These are phyloP conservation scores for Obelidium mucronatum DNA, from an alignment of 192 early-diverging fungal genomes.

Conservation along the genomic window DNA sequence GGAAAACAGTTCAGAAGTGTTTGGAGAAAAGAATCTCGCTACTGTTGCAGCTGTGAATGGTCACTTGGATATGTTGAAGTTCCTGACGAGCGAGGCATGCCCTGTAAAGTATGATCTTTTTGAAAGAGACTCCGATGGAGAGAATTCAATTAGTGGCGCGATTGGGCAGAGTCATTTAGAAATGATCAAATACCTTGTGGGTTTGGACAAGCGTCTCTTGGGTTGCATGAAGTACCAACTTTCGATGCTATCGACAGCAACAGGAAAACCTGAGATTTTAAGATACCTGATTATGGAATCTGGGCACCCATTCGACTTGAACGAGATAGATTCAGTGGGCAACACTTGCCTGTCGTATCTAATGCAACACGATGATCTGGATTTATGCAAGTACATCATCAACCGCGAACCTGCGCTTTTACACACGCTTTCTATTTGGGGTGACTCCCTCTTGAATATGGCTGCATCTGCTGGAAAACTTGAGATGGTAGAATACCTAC, in stretches of 20 bases:
- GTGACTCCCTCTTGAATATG: not conserved
- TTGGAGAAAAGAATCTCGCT: not conserved
- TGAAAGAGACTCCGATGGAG: not conserved
- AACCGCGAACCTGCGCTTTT: not conserved
- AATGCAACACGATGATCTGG: not conserved
- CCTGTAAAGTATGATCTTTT: conserved; percentile 6
- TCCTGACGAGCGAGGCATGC: not conserved
- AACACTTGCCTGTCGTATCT: not conserved
- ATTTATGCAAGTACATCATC: not conserved
- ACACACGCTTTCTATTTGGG: too few relatives aligned
- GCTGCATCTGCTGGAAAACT: not conserved
- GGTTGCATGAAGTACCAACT: not conserved
- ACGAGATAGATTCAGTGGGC: not conserved
- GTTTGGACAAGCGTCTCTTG: not conserved
- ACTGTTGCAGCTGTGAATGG: not conserved
- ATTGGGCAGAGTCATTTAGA: not conserved
- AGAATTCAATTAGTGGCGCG: not conserved
- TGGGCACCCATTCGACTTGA: not conserved
- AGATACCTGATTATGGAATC: conserved; percentile 8
- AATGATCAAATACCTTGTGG: conserved; percentile 1
- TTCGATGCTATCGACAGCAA: not conserved
- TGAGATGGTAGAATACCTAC: not conserved
- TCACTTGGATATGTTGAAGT: not conserved
- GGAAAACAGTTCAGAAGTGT: not conserved
- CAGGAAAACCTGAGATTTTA: not conserved